A percentile compares a stretch with the other conserved stretches of the same genome.
Conservation (phyloP, 768 basidiomycete species). For the Lyophyllum decastes region DNA sequence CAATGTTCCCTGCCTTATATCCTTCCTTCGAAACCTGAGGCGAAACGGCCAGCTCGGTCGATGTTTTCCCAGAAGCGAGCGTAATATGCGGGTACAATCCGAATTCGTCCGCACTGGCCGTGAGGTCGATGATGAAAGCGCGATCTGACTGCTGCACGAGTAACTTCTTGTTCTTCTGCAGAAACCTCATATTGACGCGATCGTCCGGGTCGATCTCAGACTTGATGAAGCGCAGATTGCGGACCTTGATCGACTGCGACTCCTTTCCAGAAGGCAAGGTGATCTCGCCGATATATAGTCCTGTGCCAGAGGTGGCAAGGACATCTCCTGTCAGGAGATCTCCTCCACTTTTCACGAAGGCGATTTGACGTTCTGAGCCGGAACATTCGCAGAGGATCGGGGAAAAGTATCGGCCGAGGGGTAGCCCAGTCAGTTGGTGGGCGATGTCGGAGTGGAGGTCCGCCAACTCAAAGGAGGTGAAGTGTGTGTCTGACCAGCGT, state of each 20-base stretch:
- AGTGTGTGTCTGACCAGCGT: constrained; percentile 66
- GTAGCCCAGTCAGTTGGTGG: constrained; percentile 55
- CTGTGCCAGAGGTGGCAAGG: constrained; percentile 62
- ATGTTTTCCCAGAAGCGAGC: constrained; percentile 57
- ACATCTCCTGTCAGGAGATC: constrained; percentile 62
- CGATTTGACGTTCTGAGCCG: constrained; percentile 47
- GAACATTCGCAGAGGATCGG: constrained; percentile 53
- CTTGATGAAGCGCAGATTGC: constrained; percentile 50
- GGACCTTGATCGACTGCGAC: constrained; percentile 36
- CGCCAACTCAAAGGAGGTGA: constrained; percentile 67
- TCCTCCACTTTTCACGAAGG: constrained; percentile 65
- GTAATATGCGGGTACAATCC: constrained; percentile 50
- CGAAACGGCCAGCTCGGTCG: constrained; percentile 54
- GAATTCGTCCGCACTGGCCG: constrained; percentile 40
- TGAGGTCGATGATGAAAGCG: constrained; percentile 54
- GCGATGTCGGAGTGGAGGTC: constrained; percentile 44
- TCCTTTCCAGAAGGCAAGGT: constrained; percentile 41
- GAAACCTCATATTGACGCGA: constrained; percentile 54
- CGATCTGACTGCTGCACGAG: constrained; percentile 58
- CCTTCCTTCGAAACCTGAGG: constrained; percentile 21
- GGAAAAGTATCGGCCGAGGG: constrained; percentile 65
- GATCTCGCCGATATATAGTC: constrained; percentile 67
- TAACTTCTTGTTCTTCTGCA: constrained; percentile 52
- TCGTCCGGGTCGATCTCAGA: constrained; percentile 49
- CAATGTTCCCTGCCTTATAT: constrained; percentile 40